These are phyloP conservation scores for Phytophthora citricola DNA, from an alignment of 352 stramenopile genomes.

Conservation along the genomic window DNA sequence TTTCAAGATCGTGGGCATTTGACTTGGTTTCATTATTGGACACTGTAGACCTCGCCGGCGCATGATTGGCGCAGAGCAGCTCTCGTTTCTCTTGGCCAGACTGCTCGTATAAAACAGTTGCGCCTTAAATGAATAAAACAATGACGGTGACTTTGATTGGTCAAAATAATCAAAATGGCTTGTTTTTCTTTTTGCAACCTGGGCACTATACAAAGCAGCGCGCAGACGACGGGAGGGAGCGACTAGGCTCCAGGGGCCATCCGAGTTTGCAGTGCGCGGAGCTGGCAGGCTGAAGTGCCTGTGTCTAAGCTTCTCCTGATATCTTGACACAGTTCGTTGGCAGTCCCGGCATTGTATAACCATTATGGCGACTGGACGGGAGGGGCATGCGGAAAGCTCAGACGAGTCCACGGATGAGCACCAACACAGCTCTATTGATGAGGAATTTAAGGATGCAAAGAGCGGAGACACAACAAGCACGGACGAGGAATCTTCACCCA, in stretches of 20 bases:
- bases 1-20: constrained; percentile 8
- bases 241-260: constrained; percentile 4
- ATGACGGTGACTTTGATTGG: constrained; percentile 11
- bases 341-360: neutral
- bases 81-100: neutral
- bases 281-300: neutral
- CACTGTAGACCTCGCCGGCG: neutral
- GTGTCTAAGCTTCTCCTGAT: neutral
- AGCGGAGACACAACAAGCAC: constrained; percentile 33
- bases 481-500: constrained; percentile 28
- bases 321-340: neutral
- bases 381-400: constrained; percentile 11
- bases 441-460: constrained; percentile 26
- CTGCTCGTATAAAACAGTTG: constrained; percentile 14
- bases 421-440: constrained; percentile 8
- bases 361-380: constrained; percentile 23
- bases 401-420: constrained; percentile 11
- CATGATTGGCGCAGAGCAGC: constrained; percentile 15
- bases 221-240: constrained; percentile 19
- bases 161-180: constrained; percentile 16
- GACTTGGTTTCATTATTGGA: constrained; percentile 18
- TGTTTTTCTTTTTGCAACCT: constrained; percentile 23
- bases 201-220: constrained; percentile 32
- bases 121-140: constrained; percentile 31
- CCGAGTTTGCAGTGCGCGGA: neutral